These are phyloP conservation scores for Porcisia hertigi DNA, from an alignment of 208 protist species.

Conservation along the genomic window DNA sequence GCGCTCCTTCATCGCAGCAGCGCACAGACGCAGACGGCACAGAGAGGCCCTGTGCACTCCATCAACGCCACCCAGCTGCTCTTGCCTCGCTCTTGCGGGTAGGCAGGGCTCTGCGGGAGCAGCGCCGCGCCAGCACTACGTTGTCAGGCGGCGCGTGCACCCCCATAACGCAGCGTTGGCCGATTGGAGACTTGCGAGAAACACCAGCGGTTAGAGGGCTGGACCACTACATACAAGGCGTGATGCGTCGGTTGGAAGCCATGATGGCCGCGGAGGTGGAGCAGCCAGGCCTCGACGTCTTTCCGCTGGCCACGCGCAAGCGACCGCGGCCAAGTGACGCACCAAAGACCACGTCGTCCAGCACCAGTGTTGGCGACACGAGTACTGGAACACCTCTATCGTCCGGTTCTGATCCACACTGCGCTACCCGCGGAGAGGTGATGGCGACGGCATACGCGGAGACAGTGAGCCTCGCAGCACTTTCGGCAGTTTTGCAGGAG, in stretches of 20 bases:
- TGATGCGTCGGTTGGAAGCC: conserved; percentile 7
- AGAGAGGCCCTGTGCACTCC: background rate
- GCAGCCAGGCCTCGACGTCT: background rate
- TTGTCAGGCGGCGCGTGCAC: background rate
- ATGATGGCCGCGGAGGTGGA: background rate
- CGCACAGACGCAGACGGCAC: background rate
- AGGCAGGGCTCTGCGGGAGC: background rate
- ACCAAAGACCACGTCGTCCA: background rate
- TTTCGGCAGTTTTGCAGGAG: conserved; percentile 43
- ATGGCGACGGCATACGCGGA: background rate
- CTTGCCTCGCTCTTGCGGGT: conserved; percentile 8
- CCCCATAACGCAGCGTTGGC: background rate
- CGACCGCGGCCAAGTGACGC: background rate
- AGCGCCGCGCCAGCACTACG: background rate
- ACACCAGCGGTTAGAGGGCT: background rate
- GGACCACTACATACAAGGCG: background rate
- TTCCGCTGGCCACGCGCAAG: background rate
- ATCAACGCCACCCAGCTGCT: background rate
- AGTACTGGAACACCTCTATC: background rate
- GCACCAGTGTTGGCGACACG: background rate
- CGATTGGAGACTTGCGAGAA: background rate
- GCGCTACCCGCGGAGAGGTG: background rate
- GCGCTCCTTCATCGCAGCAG: background rate
- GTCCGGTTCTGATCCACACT: background rate
- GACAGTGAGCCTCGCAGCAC: conserved; percentile 27